Evolutionary conservation across 345 rosid species (phyloP).

Genomic region (Hibiscus mutabilis): DNA sequence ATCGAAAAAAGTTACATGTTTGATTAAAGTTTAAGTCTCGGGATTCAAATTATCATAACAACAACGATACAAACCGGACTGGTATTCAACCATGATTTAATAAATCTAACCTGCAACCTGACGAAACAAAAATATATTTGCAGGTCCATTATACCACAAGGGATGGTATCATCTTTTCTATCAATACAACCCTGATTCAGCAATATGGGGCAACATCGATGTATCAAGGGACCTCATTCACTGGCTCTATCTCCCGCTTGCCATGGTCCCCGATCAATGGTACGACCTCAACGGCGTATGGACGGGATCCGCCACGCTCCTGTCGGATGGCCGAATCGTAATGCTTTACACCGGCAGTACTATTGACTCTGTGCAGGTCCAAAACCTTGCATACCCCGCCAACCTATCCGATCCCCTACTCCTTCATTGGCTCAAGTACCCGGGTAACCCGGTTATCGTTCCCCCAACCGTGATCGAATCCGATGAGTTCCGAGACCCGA

Average conservation of each 20-base stretch:
- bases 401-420: constrained; percentile 82
- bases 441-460: constrained; percentile 67
- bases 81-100: not conserved
- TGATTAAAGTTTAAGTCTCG: too few species aligned
- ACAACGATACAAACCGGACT: too few species aligned
- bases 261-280: constrained; percentile 70
- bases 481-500: constrained; percentile 78
- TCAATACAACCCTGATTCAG: constrained; percentile 87
- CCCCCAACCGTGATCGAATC: constrained; percentile 61
- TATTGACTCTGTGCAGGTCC: constrained; percentile 56
- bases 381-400: constrained; percentile 80
- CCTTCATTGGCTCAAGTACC: constrained; percentile 63
- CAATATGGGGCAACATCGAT: constrained; percentile 90
- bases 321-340: constrained; percentile 52
- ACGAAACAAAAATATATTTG: not conserved
- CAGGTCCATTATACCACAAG: constrained; percentile 71
- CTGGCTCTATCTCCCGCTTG: constrained; percentile 81
- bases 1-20: not conserved
- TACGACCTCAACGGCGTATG: constrained; percentile 75
- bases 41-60: too few species aligned
- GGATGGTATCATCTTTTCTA: constrained; percentile 97
- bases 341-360: constrained; percentile 90
- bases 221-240: constrained; percentile 82
- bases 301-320: constrained; percentile 90
- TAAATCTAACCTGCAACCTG: not conserved